Evolutionary conservation across 305 asterid species (phyloP).

Genomic region (Caryopteris hybrid): DNA sequence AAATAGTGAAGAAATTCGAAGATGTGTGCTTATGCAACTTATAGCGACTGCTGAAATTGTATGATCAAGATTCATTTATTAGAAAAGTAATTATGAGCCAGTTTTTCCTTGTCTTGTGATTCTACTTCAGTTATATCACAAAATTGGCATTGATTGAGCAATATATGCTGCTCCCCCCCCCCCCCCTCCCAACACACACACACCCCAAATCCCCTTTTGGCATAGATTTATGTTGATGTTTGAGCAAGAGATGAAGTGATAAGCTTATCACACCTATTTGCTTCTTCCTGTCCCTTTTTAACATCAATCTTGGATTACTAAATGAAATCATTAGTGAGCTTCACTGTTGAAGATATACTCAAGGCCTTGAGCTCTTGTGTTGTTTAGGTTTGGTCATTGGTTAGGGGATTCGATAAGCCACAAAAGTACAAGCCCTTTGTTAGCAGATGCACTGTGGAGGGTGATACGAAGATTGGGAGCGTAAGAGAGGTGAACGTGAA

Average conservation of each 20-base stretch:
- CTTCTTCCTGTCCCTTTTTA: not conserved
- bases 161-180: too few relatives aligned
- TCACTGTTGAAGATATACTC: not conserved
- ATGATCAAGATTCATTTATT: not conserved
- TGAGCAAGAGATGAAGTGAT: not conserved
- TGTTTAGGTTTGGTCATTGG: slow-evolving; percentile 73
- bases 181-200: too few relatives aligned
- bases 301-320: not conserved
- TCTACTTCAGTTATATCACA: too few relatives aligned
- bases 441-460: slow-evolving; percentile 56
- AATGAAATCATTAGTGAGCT: too few relatives aligned
- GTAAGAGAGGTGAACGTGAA: slow-evolving; percentile 70
- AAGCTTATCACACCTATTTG: not conserved
- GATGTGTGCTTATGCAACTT: not conserved
- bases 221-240: not conserved
- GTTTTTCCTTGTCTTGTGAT: too few relatives aligned
- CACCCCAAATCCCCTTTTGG: too few relatives aligned
- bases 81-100: not conserved
- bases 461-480: slow-evolving; percentile 68
- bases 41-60: not conserved
- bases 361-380: not conserved
- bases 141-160: not conserved
- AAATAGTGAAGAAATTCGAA: not conserved
- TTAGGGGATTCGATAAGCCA: slow-evolving; percentile 81
- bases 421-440: slow-evolving; percentile 81